These are phyloP conservation scores for Coemansia sp. DNA, from an alignment of 192 early-diverging fungal genomes.

Conservation along the genomic window DNA sequence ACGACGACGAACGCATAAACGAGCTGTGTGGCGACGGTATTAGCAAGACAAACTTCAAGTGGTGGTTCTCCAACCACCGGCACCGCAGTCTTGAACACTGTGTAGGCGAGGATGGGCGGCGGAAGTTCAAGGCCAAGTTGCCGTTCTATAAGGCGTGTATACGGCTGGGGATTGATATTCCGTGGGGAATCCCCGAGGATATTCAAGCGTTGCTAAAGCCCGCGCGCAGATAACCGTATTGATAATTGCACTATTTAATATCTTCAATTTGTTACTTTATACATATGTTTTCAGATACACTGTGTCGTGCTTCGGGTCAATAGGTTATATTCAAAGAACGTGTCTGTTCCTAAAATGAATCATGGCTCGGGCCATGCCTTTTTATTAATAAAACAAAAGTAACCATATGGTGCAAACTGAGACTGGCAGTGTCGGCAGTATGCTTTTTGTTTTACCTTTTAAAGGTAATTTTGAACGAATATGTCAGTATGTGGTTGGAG, in stretches of 20 bases:
- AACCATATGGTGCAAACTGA: no score
- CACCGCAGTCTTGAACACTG: slow-evolving; percentile 23
- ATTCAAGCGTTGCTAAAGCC: slow-evolving; percentile 6
- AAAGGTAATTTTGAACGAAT: no score
- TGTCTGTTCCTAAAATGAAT: no score
- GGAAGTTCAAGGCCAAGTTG: slow-evolving; percentile 9
- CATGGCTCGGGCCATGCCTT: no score
- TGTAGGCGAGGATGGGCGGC: slow-evolving; percentile 12
- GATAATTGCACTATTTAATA: not conserved
- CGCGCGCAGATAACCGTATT: not conserved
- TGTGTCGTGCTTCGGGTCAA: no score
- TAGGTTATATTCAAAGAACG: no score
- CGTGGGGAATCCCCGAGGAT: slow-evolving; percentile 22
- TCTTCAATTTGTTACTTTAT: not conserved
- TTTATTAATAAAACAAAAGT: no score
- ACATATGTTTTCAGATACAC: not conserved
- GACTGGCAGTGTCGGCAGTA: no score
- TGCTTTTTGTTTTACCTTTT: no score
- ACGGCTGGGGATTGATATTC: slow-evolving; percentile 15
- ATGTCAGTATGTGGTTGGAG: no score
- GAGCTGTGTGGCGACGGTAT: slow-evolving; percentile 8
- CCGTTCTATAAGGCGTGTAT: slow-evolving; percentile 31
- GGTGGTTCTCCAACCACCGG: slow-evolving; percentile 52
- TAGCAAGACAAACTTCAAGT: slow-evolving; percentile 27
- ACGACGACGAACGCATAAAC: slow-evolving; percentile 15